Percentiles rank a stretch among this genome's conserved stretches.
Conservation (phyloP, 306 rosid genomes). For the Pueraria montana region DNA sequence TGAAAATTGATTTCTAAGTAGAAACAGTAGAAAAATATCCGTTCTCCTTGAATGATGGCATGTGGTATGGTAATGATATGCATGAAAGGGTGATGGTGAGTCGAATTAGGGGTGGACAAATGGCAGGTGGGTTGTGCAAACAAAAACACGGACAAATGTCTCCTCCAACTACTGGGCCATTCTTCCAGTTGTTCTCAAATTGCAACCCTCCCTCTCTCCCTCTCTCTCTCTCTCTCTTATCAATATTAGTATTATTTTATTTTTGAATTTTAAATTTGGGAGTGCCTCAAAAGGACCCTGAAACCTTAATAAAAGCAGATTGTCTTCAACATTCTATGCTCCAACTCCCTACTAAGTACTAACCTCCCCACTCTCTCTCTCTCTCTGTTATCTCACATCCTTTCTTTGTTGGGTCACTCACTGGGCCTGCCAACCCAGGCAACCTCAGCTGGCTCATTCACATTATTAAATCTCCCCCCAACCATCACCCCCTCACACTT, state of each 20-base stretch:
- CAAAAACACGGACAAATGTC: constrained; percentile 60
- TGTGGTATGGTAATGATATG: not conserved
- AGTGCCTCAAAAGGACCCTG: constrained; percentile 57
- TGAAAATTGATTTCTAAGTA: too few species aligned
- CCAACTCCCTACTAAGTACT: constrained; percentile 28
- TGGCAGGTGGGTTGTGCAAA: constrained; percentile 57
- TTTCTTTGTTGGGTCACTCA: constrained; percentile 45
- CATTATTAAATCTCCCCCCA: constrained; percentile 51
- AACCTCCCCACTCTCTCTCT: not conserved
- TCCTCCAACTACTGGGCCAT: constrained; percentile 66
- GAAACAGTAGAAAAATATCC: too few species aligned
- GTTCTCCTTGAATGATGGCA: not conserved
- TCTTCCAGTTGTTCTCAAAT: constrained; percentile 58
- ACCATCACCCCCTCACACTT: not conserved
- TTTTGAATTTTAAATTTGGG: not conserved
- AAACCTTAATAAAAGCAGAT: constrained; percentile 82
- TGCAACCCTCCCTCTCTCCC: not conserved
- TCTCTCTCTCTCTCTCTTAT: not conserved
- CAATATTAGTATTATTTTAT: too few species aligned
- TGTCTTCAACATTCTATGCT: constrained; percentile 69
- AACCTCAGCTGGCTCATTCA: not conserved
- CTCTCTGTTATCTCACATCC: too few species aligned
- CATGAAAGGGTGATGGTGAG: not conserved
- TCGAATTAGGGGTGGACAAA: constrained; percentile 46
- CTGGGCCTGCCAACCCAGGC: constrained; percentile 53